Evolutionary conservation across 768 basidiomycete species (phyloP), one percentile per base, ranked within the genome.

Genomic region (Rhodotorula diobovata): DNA sequence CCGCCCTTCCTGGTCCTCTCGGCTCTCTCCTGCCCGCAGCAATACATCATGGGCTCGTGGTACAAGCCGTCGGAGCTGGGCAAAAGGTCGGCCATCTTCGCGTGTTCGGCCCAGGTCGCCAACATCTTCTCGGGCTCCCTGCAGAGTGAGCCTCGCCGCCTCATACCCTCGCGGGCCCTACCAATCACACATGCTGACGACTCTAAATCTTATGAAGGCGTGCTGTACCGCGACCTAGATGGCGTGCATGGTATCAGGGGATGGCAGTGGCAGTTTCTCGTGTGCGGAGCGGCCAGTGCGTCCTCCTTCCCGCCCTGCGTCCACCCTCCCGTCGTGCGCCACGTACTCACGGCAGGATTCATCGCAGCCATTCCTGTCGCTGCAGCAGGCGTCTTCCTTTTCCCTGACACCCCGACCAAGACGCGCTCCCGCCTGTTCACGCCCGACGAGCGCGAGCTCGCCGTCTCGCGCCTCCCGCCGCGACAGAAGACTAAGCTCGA

Each of bases 81-180:
- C 14, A 87, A 87, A 73, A 84, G 88, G 20, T 86, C 87, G 10
- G 88, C 87, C 28, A 86, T 89, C 70, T 90, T 90, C 78, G 87
- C 87, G 41, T 85, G 84, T 69, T 87, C 86, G 35, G 86, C 86
- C 1, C 77, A 87, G n/a, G 81, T 82, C 14, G 63, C 63, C 23
- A 28, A 30, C 12, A 21, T 64, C 12, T 64, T 64, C 54, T 34
- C 30, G 5, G 63, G 63, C 4, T 79, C 88, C 35, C 81, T 89
- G 15, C 87, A 88, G 79, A 21, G 57, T 59, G 57, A 15, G 57
- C 23, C 4, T 9, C 39, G 2, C 34, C 55, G 21, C 34, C 23
- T 34, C 18, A 2, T 55, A 4, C 14, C 2, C 32, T 37, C 34
- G 10, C 3, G 11, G 7, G 10, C 21, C 57, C 32, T 30, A 1